These are phyloP conservation scores for Abrus precatorius DNA, from an alignment of 306 rosid species.

Conservation along the genomic window DNA sequence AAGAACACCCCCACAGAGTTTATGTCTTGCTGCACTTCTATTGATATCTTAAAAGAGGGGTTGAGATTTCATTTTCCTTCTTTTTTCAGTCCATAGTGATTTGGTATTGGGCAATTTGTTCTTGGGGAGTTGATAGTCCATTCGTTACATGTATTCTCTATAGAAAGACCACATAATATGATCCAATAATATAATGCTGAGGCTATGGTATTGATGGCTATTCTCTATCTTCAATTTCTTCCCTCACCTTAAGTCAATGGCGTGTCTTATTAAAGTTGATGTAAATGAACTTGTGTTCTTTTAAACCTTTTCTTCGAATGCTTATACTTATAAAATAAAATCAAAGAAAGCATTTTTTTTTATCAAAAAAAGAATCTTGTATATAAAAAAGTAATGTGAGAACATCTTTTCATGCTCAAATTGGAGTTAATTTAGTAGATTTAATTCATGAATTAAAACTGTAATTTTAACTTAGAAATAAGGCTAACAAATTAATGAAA, in stretches of 20 bases:
- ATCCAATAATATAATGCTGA: slow-evolving; percentile 63
- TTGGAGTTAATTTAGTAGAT: no score
- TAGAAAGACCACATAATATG: slow-evolving; percentile 49
- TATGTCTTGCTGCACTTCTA: slow-evolving; percentile 48
- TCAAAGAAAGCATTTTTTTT: no score
- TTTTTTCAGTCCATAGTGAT: slow-evolving; percentile 42
- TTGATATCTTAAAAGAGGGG: slow-evolving; percentile 44
- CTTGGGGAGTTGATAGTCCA: slow-evolving; percentile 55
- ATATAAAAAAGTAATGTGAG: no score
- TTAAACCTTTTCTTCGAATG: no score
- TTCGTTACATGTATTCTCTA: slow-evolving; percentile 62
- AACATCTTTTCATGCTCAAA: no score
- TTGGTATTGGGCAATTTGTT: slow-evolving; percentile 54
- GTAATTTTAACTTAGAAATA: no score
- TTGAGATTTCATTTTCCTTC: slow-evolving; percentile 15
- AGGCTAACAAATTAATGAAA: no score
- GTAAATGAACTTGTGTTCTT: not conserved
- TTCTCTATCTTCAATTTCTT: not conserved
- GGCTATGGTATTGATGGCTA: slow-evolving; percentile 46
- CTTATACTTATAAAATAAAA: no score
- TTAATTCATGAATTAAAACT: no score
- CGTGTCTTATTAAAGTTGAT: not conserved
- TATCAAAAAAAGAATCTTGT: no score
- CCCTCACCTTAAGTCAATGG: not conserved
- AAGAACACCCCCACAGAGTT: slow-evolving; percentile 36